Evolutionary conservation across 805 yeast species (phyloP).

Genomic region (Candida corydali): DNA sequence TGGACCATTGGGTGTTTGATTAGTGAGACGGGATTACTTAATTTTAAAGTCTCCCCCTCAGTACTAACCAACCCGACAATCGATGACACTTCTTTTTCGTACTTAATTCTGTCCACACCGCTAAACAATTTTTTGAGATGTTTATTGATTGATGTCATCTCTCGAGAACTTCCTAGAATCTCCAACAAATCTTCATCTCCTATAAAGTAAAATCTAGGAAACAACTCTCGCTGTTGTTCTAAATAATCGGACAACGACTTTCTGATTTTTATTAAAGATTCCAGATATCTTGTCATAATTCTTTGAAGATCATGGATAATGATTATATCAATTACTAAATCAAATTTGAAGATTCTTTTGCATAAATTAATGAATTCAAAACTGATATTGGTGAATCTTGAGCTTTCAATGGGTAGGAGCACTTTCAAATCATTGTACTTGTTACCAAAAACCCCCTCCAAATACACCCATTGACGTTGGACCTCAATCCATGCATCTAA

Average conservation of each 20-base stretch:
- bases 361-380: slow-evolving; percentile 55
- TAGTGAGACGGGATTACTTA: slow-evolving; percentile 43
- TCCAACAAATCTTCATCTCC: slow-evolving; percentile 90
- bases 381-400: slow-evolving; percentile 60
- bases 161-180: slow-evolving; percentile 63
- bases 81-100: slow-evolving; percentile 24
- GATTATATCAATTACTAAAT: slow-evolving; percentile 53
- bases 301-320: slow-evolving; percentile 45
- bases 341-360: slow-evolving; percentile 45
- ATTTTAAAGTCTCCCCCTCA: slow-evolving; percentile 56
- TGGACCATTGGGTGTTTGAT: slow-evolving; percentile 40
- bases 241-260: slow-evolving; percentile 71
- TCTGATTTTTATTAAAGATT: slow-evolving; percentile 54
- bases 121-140: slow-evolving; percentile 70
- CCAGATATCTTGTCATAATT: slow-evolving; percentile 47
- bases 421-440: slow-evolving; percentile 50
- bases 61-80: slow-evolving; percentile 53
- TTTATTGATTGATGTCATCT: slow-evolving; percentile 44
- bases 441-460: slow-evolving; percentile 70
- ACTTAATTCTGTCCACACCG: slow-evolving; percentile 48
- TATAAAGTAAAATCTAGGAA: slow-evolving; percentile 80
- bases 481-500: slow-evolving; percentile 76
- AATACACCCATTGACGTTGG: slow-evolving; percentile 85
- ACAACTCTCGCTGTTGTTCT: slow-evolving; percentile 71
- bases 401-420: slow-evolving; percentile 66